A percentile compares a stretch with the other conserved stretches of the same genome.
These are phyloP conservation scores for Tylopilus cervinicoccineus DNA, from an alignment of 768 basidiomycete genomes.

Conservation along the genomic window DNA sequence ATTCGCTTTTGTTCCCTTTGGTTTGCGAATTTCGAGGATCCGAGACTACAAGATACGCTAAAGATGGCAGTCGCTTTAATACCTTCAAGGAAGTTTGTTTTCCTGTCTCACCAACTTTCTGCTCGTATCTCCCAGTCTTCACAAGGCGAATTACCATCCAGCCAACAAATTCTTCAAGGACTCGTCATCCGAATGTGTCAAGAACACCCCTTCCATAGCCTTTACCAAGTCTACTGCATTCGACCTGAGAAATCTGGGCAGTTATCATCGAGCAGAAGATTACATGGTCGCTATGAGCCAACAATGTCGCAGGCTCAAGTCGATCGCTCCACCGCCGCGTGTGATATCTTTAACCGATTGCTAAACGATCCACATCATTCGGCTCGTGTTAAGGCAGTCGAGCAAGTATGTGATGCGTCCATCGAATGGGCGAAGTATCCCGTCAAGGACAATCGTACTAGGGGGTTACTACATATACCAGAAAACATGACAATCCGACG, in stretches of 20 bases:
- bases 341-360: constrained; percentile 54
- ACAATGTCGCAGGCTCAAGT: constrained; percentile 38
- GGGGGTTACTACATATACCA: constrained; percentile 42
- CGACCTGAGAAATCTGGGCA: constrained; percentile 34
- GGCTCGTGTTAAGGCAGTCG: constrained; percentile 47
- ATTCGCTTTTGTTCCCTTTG: constrained; percentile 88
- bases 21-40: constrained; percentile 80
- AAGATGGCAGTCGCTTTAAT: constrained; percentile 49
- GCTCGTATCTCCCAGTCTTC: constrained; percentile 67
- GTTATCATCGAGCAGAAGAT: constrained; percentile 33
- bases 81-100: constrained; percentile 86
- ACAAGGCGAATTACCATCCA: constrained; percentile 26
- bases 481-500: constrained; percentile 40
- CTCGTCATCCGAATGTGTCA: constrained; percentile 72
- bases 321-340: constrained; percentile 64
- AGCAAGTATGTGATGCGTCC: constrained; percentile 59
- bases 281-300: constrained; percentile 42
- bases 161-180: constrained; percentile 58
- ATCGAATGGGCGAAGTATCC: constrained; percentile 70
- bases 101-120: constrained; percentile 90
- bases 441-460: constrained; percentile 37
- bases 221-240: constrained; percentile 87
- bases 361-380: constrained; percentile 36
- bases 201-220: constrained; percentile 92
- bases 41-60: constrained; percentile 41